phyloP scores from a whole-genome alignment of 2,329 filamentous ascomycete genomes.

The Venturia asperata region DNA sequence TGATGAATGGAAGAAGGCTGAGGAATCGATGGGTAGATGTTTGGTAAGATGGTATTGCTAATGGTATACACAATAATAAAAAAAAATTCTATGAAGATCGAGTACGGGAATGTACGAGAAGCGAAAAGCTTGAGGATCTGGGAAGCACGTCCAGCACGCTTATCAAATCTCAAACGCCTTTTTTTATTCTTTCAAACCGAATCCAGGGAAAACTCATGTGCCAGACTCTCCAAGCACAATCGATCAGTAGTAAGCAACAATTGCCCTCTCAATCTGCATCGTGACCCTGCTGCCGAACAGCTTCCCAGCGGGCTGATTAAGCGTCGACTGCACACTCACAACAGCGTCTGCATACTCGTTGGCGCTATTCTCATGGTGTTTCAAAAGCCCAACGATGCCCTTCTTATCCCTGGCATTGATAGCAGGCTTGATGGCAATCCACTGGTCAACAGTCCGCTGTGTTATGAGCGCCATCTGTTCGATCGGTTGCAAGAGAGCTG shows the following conservation, averaged over 20 bases:
- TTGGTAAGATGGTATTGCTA: neutral
- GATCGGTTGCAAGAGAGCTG: neutral
- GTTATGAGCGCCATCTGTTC: neutral
- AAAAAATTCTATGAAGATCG: neutral
- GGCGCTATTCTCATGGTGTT: constrained; percentile 2
- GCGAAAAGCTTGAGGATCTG: neutral
- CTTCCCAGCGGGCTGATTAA: neutral
- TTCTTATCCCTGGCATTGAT: constrained; percentile 9
- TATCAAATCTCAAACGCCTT: neutral
- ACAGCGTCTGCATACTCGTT: constrained; percentile 11
- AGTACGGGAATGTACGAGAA: neutral
- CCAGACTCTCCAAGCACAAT: neutral
- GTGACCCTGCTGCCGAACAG: neutral
- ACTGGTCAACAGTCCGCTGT: neutral
- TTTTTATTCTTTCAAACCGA: too few species aligned
- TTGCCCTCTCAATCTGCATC: neutral
- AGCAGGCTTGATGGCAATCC: constrained; percentile 6
- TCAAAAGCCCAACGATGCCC: neutral
- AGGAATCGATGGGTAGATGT: too few species aligned
- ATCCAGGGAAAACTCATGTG: neutral
- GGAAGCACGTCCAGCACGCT: neutral
- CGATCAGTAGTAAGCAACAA: neutral
- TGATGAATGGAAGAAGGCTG: too few species aligned
- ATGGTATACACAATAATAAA: neutral
- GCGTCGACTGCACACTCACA: neutral